Base-by-base conservation (phyloP, 345 rosid species). In the Lepidium sativum region DNA sequence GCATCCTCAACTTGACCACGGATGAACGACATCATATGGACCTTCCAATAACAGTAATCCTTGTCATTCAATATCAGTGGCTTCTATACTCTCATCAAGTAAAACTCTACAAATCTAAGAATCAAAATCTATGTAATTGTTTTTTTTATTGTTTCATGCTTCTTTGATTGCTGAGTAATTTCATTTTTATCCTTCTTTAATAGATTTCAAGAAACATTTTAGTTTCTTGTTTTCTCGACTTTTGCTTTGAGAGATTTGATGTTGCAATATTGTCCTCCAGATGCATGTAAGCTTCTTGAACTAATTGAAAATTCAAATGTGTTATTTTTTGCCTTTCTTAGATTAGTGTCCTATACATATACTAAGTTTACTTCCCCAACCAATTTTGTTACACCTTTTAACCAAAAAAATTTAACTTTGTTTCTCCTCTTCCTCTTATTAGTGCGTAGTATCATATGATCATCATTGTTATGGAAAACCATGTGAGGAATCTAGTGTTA, bases 191-290 rank as follows among this genome's bases (percentile, higher is more conserved):
- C n/a, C n/a, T 54, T 51, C 25, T 60, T 25, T 83, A 92, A 96
- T 86, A n/a, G n/a, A n/a, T 63, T 92, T 81, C 75, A 82, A 48
- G 77, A 82, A 96, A 77, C 97, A 92, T 13, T 83, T 80, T n/a
- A n/a, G n/a, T n/a, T n/a, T n/a, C n/a, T 62, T 76, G 78, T 54
- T 94, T 94, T 66, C 74, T 94, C 6, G 68, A 72, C 41, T 86
- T 90, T 63, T 94, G 95, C 90, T 84, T 89, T 76, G 79, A 82
- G 75, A 90, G 77, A 61, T 90, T 90, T 76, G 76, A 80, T 63
- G 91, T 90, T 38, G 97, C 80, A 61, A 69, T 92, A 73, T 92
- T 97, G 96, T 87, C 98, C 14, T 92, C 97, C 29, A 83, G 96
- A 74, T 54, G 56, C 39, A 57, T 68, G 97, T 89, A 84, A 54